A percentile compares a stretch with the other conserved stretches of the same genome.
These are phyloP conservation scores for Sherardia arvensis DNA, from an alignment of 257 asterid species.

Conservation along the genomic window DNA sequence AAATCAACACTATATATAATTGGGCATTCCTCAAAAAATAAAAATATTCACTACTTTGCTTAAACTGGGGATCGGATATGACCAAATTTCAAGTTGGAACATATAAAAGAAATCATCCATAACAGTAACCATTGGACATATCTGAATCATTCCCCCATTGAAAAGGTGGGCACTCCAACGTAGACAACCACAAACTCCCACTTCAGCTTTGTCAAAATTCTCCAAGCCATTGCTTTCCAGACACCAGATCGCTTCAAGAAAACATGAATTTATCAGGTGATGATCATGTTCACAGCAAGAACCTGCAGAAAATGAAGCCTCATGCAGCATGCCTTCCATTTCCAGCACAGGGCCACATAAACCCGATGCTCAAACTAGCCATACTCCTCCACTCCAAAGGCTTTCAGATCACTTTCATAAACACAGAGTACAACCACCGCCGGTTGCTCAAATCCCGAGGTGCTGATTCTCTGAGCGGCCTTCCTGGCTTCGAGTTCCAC, in stretches of 20 bases:
- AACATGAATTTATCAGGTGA: background rate
- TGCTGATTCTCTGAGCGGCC: slow-evolving; percentile 1
- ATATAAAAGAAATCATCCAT: too few species aligned
- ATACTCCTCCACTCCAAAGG: slow-evolving; percentile 43
- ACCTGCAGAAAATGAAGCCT: slow-evolving; percentile 4
- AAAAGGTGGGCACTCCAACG: background rate
- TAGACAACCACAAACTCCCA: background rate
- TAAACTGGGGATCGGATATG: too few species aligned
- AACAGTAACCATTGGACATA: background rate
- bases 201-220: too few species aligned
- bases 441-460: slow-evolving; percentile 24
- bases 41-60: too few species aligned
- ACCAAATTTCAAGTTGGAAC: too few species aligned
- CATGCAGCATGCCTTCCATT: slow-evolving; percentile 32
- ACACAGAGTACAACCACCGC: slow-evolving; percentile 44
- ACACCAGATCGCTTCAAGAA: background rate
- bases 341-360: slow-evolving; percentile 40
- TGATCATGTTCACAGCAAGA: too few species aligned
- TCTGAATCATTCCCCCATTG: background rate
- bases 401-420: slow-evolving; percentile 43
- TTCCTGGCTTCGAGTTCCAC: slow-evolving; percentile 20
- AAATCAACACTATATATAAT: too few species aligned
- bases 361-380: slow-evolving; percentile 41
- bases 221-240: background rate
- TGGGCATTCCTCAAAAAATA: too few species aligned